Evolutionary conservation across 352 stramenopile species (phyloP), one percentile per base, ranked within the genome.

Genomic region (Elongisporangium senticosum): DNA sequence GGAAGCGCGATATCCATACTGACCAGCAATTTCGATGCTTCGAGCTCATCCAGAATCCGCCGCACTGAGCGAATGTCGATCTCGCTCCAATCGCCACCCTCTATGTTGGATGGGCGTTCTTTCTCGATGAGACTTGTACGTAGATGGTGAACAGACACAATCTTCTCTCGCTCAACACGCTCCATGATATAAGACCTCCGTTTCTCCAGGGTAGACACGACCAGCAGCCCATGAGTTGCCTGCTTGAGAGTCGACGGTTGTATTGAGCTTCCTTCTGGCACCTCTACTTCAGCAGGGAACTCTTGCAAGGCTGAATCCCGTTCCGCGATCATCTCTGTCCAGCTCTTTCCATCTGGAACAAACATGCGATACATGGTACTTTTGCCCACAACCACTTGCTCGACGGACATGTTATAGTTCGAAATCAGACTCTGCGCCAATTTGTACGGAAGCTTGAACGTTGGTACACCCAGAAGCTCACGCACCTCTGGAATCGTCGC

Each of bases 341-440:
- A 20, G 51, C 56, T 49, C 6, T 39, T 22, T 40, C 55, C 43
- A 20, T 61, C 68, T 1, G 83, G 74, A 53, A 79, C 74, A 64
- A 87, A 91, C 77, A 93, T 83, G 14, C 83, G 83, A 72, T 93
- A 93, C 79, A 91, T 88, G 7, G 84, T 90, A 51, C 70, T 90
- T 53, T 91, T 90, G 3, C 82, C 82, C 33, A 90, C 49, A 11
- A 90, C 79, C 26, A 93, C 81, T 64, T 90, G 79, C 51, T 88
- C 79, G 19, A 93, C 84, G 1, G 66, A 77, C 48, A 93, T 68
- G 49, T 80, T 89, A 66, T 93, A 93, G 61, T 87, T 87, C 58
- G 76, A 76, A 40, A 93, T 93, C 59, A 93, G 62, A 4, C 78
- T 77, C 62, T 93, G 83, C 0, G 83, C 80, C 47, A 93, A 58